A percentile compares a stretch with the other conserved stretches of the same genome.
These are phyloP conservation scores for Sporothrix inflata DNA, from an alignment of 2,329 filamentous ascomycete genomes.

Conservation along the genomic window DNA sequence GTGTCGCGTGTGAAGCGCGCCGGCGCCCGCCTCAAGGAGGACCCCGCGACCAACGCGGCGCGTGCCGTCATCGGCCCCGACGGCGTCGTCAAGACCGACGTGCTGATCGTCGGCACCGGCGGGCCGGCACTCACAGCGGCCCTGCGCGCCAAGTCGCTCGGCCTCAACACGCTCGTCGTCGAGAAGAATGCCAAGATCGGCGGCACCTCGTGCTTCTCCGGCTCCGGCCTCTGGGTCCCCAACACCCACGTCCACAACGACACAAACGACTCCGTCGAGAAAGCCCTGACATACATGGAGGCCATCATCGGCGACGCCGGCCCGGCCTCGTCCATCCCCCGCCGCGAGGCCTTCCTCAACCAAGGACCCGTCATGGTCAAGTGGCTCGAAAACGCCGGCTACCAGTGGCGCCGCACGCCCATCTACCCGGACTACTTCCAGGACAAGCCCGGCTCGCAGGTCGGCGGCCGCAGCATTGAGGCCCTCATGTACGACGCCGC, in stretches of 20 bases:
- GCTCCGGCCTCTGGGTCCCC: conserved; percentile 44
- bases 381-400: conserved; percentile 39
- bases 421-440: conserved; percentile 43
- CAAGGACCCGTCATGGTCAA: conserved; percentile 41
- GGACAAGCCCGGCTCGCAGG: conserved; percentile 34
- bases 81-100: conserved; percentile 26
- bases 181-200: conserved; percentile 43
- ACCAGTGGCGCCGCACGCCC: conserved; percentile 36
- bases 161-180: conserved; percentile 38
- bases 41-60: conserved; percentile 25
- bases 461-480: conserved; percentile 39
- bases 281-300: conserved; percentile 39
- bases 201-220: conserved; percentile 43
- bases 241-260: conserved; percentile 37
- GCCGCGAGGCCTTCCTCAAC: conserved; percentile 40
- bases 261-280: conserved; percentile 36
- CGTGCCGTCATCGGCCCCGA: conserved; percentile 25
- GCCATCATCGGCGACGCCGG: conserved; percentile 39
- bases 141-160: conserved; percentile 36
- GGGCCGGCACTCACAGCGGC: conserved; percentile 41
- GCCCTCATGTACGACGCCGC: conserved; percentile 37
- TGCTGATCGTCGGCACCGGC: conserved; percentile 43
- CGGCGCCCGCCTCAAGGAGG: conserved; percentile 24
- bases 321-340: conserved; percentile 38
- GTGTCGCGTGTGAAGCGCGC: conserved; percentile 25